These are phyloP conservation scores for Syzygium oleosum DNA, from an alignment of 345 rosid genomes.

Conservation along the genomic window DNA sequence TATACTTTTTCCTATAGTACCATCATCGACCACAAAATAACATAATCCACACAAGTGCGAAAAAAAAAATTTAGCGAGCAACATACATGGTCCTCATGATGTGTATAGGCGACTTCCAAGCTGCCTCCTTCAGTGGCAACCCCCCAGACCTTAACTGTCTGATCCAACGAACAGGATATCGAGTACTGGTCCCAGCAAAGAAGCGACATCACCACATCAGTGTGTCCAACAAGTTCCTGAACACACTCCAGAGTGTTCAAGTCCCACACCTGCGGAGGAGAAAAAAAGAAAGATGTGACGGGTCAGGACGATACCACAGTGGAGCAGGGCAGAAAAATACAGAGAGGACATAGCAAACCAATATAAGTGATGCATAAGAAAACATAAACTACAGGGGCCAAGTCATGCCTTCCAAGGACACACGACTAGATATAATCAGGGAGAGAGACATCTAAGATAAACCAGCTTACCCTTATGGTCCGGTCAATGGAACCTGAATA, in stretches of 20 bases:
- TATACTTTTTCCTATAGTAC: neutral
- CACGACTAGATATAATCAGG: neutral
- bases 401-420: neutral
- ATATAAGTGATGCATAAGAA: neutral
- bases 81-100: constrained; percentile 28
- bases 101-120: constrained; percentile 19
- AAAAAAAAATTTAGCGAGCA: neutral
- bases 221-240: constrained; percentile 33
- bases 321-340: neutral
- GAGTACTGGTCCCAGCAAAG: constrained; percentile 48
- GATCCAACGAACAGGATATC: constrained; percentile 53
- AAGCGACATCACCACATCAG: constrained; percentile 42
- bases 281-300: neutral
- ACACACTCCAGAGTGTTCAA: constrained; percentile 23
- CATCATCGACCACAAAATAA: neutral
- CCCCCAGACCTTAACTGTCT: constrained; percentile 46
- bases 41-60: neutral
- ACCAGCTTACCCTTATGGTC: constrained; percentile 38
- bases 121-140: constrained; percentile 4
- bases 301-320: neutral
- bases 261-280: constrained; percentile 47
- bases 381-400: neutral
- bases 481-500: constrained; percentile 45
- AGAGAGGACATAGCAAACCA: neutral
- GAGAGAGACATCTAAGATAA: neutral